Evolutionary conservation across 2,329 filamentous ascomycete genomes (phyloP).

Genomic region (Colletotrichum tropicale): DNA sequence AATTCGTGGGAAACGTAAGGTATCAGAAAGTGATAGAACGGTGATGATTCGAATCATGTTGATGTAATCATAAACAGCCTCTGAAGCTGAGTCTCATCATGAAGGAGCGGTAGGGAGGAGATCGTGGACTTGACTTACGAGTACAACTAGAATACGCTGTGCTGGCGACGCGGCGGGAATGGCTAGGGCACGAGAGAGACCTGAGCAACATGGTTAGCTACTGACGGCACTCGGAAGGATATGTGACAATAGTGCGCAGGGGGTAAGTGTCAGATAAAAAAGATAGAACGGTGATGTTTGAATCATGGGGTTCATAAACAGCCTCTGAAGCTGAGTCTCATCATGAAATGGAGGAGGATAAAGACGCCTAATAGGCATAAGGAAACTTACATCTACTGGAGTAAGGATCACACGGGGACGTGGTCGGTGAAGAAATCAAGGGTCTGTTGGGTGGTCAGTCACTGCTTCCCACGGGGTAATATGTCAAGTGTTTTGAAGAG

Average conservation of each 20-base stretch:
- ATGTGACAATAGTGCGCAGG: neutral
- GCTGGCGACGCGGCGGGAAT: neutral
- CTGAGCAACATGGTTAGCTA: neutral
- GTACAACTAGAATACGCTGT: too few relatives aligned
- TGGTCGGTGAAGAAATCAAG: neutral
- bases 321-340: conserved; percentile 47
- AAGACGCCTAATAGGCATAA: neutral
- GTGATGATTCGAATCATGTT: conserved; percentile 41
- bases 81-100: conserved; percentile 44
- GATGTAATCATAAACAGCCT: conserved; percentile 54
- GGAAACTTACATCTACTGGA: neutral
- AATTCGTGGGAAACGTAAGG: neutral
- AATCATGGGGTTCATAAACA: conserved; percentile 51
- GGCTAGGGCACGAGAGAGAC: neutral
- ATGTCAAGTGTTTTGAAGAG: neutral
- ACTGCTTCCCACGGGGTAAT: neutral
- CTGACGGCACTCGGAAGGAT: neutral
- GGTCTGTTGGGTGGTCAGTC: neutral
- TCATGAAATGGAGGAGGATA: conserved; percentile 24
- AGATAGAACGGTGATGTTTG: conserved; percentile 37
- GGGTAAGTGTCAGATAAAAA: conserved; percentile 14
- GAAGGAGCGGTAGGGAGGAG: conserved; percentile 22
- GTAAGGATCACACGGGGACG: neutral
- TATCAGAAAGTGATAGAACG: conserved; percentile 27
- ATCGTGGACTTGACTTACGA: neutral